Conservation (phyloP, 73 alveolate genomes). For the Breviolum minutum region DNA sequence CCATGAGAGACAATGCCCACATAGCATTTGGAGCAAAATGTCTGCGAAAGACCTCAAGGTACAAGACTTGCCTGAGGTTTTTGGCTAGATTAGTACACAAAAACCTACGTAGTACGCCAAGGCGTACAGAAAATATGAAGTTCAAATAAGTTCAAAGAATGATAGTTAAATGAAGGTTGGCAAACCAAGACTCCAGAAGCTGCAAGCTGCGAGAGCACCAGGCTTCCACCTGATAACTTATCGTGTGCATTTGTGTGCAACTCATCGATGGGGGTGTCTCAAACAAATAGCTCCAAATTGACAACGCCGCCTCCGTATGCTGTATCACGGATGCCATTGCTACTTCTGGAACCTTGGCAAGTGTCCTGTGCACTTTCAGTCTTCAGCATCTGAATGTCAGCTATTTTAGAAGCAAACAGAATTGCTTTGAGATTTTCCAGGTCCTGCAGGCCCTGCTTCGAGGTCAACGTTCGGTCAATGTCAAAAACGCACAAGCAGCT, state of each 20-base stretch:
- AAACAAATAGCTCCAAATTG: no score
- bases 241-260: no score
- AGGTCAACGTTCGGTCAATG: constrained; percentile 88
- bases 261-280: no score
- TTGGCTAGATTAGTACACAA: no score
- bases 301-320: constrained; percentile 53
- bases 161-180: background rate
- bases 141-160: background rate
- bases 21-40: constrained; percentile 69
- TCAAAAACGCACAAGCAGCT: constrained; percentile 78
- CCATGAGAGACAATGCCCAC: constrained; percentile 77
- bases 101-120: background rate
- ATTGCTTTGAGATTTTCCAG: background rate
- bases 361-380: background rate
- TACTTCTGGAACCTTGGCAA: constrained; percentile 37
- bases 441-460: constrained; percentile 76
- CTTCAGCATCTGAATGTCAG: background rate
- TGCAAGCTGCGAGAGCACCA: constrained; percentile 67
- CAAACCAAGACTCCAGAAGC: constrained; percentile 12
- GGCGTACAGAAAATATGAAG: background rate
- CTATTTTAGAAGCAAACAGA: background rate
- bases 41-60: constrained; percentile 20
- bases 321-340: constrained; percentile 21
- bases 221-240: background rate
- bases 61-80: no score